phyloP scores from a whole-genome alignment of 208 protist genomes.

The Lotmaria passim region DNA sequence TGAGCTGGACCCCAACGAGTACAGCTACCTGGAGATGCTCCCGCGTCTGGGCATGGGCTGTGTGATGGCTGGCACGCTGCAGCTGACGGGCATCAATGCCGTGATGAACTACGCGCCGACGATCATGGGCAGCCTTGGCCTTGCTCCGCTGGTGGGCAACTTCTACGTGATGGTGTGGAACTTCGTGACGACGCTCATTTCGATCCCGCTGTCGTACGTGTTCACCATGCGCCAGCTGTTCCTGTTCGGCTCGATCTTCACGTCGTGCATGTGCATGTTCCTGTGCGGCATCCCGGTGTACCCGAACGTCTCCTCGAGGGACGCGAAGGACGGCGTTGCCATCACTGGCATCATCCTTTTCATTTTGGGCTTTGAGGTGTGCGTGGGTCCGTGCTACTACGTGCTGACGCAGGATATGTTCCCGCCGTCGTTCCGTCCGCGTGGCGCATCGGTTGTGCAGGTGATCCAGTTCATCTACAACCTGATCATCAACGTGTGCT shows the following conservation, averaged over 20 bases:
- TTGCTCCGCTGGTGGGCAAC: slow-evolving; percentile 76
- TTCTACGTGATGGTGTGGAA: slow-evolving; percentile 88
- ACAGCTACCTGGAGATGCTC: slow-evolving; percentile 53
- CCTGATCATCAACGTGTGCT: slow-evolving; percentile 89
- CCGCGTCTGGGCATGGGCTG: slow-evolving; percentile 51
- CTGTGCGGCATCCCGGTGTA: slow-evolving; percentile 84
- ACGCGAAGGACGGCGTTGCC: slow-evolving; percentile 69
- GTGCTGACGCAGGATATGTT: slow-evolving; percentile 87
- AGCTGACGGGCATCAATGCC: slow-evolving; percentile 89
- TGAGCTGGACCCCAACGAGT: slow-evolving; percentile 48
- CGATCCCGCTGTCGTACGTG: slow-evolving; percentile 66
- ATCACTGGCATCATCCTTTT: slow-evolving; percentile 84
- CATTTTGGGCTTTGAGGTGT: slow-evolving; percentile 78
- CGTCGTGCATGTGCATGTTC: slow-evolving; percentile 73
- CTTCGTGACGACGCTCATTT: slow-evolving; percentile 81
- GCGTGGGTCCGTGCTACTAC: slow-evolving; percentile 82
- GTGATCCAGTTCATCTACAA: slow-evolving; percentile 87
- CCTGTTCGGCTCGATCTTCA: slow-evolving; percentile 58
- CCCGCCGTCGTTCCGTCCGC: slow-evolving; percentile 76
- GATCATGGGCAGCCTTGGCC: slow-evolving; percentile 71
- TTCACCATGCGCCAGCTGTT: slow-evolving; percentile 85
- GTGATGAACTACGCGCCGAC: slow-evolving; percentile 89
- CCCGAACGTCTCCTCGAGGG: slow-evolving; percentile 55
- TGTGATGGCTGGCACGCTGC: slow-evolving; percentile 65
- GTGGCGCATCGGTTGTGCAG: slow-evolving; percentile 67